These are phyloP conservation scores for Phlebiopsis gigantea DNA, from an alignment of 768 basidiomycete species.

Conservation along the genomic window DNA sequence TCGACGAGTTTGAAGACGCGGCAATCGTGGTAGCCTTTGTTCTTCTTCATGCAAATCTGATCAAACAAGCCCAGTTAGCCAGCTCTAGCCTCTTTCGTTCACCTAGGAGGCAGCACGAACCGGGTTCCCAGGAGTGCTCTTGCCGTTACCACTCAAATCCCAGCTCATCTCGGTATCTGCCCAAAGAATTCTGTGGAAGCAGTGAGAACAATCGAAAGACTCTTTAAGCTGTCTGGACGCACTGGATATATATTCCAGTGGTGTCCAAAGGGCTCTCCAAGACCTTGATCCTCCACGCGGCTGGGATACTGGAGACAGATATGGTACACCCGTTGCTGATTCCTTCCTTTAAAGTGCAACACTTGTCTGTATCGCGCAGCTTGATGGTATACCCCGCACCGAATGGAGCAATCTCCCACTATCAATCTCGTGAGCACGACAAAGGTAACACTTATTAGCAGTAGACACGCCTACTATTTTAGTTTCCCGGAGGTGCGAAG, in stretches of 20 bases:
- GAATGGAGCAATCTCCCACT: slow-evolving; percentile 5
- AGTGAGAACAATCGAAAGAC: neutral
- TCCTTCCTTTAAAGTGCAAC: neutral
- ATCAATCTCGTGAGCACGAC: neutral
- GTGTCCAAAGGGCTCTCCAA: neutral
- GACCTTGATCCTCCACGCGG: slow-evolving; percentile 1
- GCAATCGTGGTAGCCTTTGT: neutral
- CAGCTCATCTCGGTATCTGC: neutral
- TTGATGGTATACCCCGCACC: slow-evolving; percentile 2
- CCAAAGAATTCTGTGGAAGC: neutral
- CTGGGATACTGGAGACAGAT: neutral
- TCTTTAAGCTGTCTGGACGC: neutral
- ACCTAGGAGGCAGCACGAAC: neutral
- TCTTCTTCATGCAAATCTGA: neutral
- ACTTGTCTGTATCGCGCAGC: slow-evolving; percentile 5
- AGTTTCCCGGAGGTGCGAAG: neutral
- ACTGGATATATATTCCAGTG: slow-evolving; percentile 1
- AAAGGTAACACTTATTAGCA: neutral
- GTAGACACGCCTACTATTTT: neutral
- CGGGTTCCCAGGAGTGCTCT: neutral
- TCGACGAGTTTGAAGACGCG: slow-evolving; percentile 1
- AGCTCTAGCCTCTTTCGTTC: too few species aligned
- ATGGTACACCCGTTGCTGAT: neutral
- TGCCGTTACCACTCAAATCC: neutral
- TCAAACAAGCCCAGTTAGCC: too few species aligned